Percentiles rank a stretch among this genome's conserved stretches.
phyloP scores from a whole-genome alignment of 257 asterid species.

The Scutellaria galericulata region DNA sequence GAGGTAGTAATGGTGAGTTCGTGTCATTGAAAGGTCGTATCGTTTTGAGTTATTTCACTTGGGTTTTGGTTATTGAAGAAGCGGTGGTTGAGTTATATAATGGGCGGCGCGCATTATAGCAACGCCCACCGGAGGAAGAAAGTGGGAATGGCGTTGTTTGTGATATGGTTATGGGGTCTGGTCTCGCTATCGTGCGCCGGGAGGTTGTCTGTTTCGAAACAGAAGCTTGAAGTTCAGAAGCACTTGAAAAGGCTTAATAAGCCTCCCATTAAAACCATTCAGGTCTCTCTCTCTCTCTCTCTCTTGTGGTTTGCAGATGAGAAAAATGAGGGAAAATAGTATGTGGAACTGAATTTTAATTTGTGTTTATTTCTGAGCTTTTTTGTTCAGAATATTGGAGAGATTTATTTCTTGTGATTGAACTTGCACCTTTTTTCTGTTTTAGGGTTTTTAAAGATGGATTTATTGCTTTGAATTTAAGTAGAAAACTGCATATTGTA shows the following conservation, averaged over 20 bases:
- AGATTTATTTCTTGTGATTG: constrained; percentile 3
- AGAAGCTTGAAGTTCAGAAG: constrained; percentile 65
- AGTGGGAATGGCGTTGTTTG: constrained; percentile 33
- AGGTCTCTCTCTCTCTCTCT: constrained; percentile 43
- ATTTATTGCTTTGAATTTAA: constrained; percentile 3
- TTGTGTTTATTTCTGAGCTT: background rate
- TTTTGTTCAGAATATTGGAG: background rate
- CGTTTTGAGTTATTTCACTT: constrained; percentile 25
- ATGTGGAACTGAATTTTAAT: background rate
- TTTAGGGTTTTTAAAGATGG: constrained; percentile 1
- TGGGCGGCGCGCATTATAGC: constrained; percentile 48
- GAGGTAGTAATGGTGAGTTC: constrained; percentile 28
- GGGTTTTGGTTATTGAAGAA: constrained; percentile 30
- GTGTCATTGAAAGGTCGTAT: constrained; percentile 32
- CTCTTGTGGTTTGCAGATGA: background rate
- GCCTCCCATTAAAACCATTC: constrained; percentile 67
- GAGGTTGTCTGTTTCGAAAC: constrained; percentile 52
- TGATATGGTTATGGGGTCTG: constrained; percentile 46
- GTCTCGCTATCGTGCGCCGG: constrained; percentile 57
- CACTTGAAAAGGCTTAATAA: constrained; percentile 81
- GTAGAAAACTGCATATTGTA: background rate
- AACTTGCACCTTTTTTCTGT: background rate
- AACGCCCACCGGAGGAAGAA: constrained; percentile 39
- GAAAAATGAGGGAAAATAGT: constrained; percentile 3
- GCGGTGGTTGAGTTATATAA: constrained; percentile 12